Conservation (phyloP, 345 rosid genomes). For the Erucastrum elatum region DNA sequence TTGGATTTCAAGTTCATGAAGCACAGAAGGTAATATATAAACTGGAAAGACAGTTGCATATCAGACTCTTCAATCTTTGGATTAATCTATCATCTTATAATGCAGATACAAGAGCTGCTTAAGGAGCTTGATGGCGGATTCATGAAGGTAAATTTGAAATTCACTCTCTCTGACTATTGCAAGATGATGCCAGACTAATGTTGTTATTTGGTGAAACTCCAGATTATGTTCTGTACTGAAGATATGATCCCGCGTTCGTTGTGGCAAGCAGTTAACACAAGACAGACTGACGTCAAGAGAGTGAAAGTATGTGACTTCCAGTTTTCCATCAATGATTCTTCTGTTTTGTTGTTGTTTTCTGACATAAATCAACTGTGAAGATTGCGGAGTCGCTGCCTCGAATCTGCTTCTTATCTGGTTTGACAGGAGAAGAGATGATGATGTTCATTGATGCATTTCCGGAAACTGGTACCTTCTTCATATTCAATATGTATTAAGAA, state of each 20-base stretch:
- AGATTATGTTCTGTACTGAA: constrained; percentile 73
- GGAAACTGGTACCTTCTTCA: constrained; percentile 56
- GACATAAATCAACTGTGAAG: constrained; percentile 35
- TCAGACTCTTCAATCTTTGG: too few species aligned
- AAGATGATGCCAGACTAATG: constrained; percentile 11
- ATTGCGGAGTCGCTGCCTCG: constrained; percentile 65
- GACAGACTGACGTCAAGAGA: constrained; percentile 57
- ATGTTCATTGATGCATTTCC: constrained; percentile 91
- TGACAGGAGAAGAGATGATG: constrained; percentile 90
- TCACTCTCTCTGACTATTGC: neutral
- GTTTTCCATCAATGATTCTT: neutral
- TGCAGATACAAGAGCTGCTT: constrained; percentile 65
- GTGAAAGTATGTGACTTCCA: constrained; percentile 52
- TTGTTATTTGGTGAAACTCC: constrained; percentile 2
- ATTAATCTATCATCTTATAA: constrained; percentile 9
- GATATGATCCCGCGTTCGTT: constrained; percentile 68
- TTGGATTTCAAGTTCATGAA: constrained; percentile 72
- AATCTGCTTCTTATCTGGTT: constrained; percentile 84
- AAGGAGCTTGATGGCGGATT: constrained; percentile 84
- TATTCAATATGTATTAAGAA: neutral
- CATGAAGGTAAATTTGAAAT: constrained; percentile 53
- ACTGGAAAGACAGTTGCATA: too few species aligned
- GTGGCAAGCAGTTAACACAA: constrained; percentile 76
- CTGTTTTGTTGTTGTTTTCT: constrained; percentile 11
- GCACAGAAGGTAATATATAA: constrained; percentile 49